Evolutionary conservation across 1,284 basidiomycete genomes (phyloP).

Genomic region (Anthracocystis setariae): DNA sequence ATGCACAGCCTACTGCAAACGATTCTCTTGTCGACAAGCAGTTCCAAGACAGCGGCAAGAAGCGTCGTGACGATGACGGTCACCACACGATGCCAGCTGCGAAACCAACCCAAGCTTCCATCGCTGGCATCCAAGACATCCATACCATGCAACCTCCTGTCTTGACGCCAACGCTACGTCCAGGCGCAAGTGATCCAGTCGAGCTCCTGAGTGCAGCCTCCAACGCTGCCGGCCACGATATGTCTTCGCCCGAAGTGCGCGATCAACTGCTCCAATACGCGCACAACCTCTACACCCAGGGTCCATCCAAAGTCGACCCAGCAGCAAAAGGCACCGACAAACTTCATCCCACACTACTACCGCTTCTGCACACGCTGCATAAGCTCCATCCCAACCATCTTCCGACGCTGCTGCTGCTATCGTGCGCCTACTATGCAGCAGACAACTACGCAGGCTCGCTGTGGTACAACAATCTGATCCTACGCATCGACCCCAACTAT

Average conservation of each 20-base stretch:
- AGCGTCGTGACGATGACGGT: not conserved
- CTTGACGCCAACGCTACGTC: conserved; percentile 23
- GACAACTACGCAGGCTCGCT: conserved; percentile 60
- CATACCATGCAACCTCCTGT: conserved; percentile 31
- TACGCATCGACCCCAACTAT: conserved; percentile 68
- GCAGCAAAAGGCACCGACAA: conserved; percentile 29
- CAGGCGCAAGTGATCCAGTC: conserved; percentile 56
- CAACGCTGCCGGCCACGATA: conserved; percentile 46
- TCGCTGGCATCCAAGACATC: conserved; percentile 2
- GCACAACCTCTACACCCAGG: conserved; percentile 59
- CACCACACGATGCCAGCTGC: not conserved
- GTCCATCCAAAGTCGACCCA: conserved; percentile 17
- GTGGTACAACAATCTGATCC: conserved; percentile 68
- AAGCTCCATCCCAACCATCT: conserved; percentile 60
- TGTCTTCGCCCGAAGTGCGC: conserved; percentile 51
- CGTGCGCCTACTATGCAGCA: conserved; percentile 62
- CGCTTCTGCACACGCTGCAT: conserved; percentile 61
- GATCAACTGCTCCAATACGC: conserved; percentile 65
- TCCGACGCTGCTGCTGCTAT: conserved; percentile 61
- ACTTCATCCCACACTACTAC: conserved; percentile 61
- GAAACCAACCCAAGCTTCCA: not conserved
- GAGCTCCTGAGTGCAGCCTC: conserved; percentile 56
- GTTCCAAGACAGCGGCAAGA: not conserved
- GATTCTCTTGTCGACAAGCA: conserved; percentile 5
- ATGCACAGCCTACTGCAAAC: conserved; percentile 19